Evolutionary conservation across 2,329 filamentous ascomycete species (phyloP), one percentile per base, ranked within the genome.

Genomic region (Periconia sp.): DNA sequence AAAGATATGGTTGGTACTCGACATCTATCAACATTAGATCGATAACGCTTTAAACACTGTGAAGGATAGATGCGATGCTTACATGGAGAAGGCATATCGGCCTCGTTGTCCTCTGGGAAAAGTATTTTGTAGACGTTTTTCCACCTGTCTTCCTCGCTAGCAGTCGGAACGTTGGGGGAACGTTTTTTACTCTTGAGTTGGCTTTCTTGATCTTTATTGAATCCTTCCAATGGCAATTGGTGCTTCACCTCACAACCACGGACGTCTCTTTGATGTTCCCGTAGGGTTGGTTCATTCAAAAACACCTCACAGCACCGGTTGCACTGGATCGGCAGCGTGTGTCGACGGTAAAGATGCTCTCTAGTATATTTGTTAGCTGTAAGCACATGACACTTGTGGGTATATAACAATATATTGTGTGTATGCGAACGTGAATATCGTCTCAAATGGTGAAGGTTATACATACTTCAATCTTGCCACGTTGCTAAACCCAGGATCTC

Each of bases 111-210:
- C 41, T 67, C 61, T 3, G 64, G 64, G 40, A 67, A 67, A 6
- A 67, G 53, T 2, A 67, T 60, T 1, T 54, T 54, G 43, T 64
- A 67, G 7, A 67, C 62, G 1, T 46, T 53, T 40, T 65, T 67
- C 64, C 64, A 67, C 27, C 65, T 67, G 1, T 67, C 64, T 49
- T 65, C 59, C 33, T 67, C 64, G 8, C 52, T 61, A 14, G 56
- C 57, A 8, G 23, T 61, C 14, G 56, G 33, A 23, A 52, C 53
- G 1, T 54, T 54, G 10, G 56, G 54, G n/a, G 55, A 60, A 9
- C 63, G 51, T 46, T 62, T 65, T 48, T 67, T 67, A 46, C 64
- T 65, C 51, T 65, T 67, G 23, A 67, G 43, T 19, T 58, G 57
- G 27, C 60, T 49, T 18, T 67, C 64, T 56, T 67, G 64, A 19